A percentile compares a stretch with the other conserved stretches of the same genome.
These are phyloP conservation scores for Coniella lustricola DNA, from an alignment of 2,329 filamentous ascomycete species.

Conservation along the genomic window DNA sequence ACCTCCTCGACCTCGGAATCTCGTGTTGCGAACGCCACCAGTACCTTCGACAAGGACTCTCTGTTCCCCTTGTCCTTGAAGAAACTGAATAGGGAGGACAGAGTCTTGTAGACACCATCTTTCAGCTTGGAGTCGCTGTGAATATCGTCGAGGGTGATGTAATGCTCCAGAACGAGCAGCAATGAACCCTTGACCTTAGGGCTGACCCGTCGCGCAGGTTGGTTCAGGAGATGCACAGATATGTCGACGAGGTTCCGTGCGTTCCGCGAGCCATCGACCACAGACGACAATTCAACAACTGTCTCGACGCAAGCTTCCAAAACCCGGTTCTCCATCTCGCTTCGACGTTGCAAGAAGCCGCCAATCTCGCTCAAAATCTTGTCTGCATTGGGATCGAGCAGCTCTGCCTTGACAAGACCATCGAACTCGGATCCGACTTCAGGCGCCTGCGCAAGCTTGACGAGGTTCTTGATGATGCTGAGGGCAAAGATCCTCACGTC, in stretches of 20 bases:
- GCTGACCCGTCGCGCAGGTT: constrained; percentile 76
- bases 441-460: constrained; percentile 51
- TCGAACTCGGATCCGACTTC: constrained; percentile 50
- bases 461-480: constrained; percentile 63
- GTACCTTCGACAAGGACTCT: constrained; percentile 63
- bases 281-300: constrained; percentile 66
- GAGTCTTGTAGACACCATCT: constrained; percentile 61
- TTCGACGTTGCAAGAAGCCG: constrained; percentile 51
- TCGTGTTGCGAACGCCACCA: constrained; percentile 62
- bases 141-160: constrained; percentile 60
- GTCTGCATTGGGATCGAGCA: constrained; percentile 51
- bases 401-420: constrained; percentile 46
- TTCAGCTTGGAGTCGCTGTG: constrained; percentile 51
- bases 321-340: constrained; percentile 61
- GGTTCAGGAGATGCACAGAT: constrained; percentile 71
- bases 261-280: constrained; percentile 61
- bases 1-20: constrained; percentile 55
- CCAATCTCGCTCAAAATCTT: constrained; percentile 62
- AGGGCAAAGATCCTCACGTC: constrained; percentile 81
- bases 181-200: constrained; percentile 77
- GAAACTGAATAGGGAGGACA: constrained; percentile 80
- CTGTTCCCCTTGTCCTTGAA: constrained; percentile 79
- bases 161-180: constrained; percentile 71
- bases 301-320: constrained; percentile 73
- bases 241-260: constrained; percentile 74